Conservation (phyloP, 768 basidiomycete genomes). For the Auricularia auricula-judae region DNA sequence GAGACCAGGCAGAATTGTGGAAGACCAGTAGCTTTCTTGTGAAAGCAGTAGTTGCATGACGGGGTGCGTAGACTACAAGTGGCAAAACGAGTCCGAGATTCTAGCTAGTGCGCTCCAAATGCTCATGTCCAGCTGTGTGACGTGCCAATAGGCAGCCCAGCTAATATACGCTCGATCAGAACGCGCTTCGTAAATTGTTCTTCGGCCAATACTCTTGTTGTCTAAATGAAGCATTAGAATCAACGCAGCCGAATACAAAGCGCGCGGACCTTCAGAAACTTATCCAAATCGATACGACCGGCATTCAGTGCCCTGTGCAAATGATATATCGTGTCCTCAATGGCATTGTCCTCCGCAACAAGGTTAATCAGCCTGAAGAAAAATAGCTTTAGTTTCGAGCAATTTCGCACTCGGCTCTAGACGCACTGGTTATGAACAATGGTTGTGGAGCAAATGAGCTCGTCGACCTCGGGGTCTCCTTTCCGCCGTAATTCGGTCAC, state of each 20-base stretch:
- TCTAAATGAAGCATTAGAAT: constrained; percentile 28
- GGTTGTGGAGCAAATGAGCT: constrained; percentile 87
- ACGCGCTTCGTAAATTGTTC: constrained; percentile 98
- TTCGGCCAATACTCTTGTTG: constrained; percentile 77
- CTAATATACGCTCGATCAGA: constrained; percentile 74
- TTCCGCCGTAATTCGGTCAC: constrained; percentile 67
- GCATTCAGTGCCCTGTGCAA: constrained; percentile 86
- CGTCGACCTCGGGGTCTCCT: constrained; percentile 91
- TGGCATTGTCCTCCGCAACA: constrained; percentile 98
- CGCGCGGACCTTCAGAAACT: constrained; percentile 73
- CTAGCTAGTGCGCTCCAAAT: neutral
- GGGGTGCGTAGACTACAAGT: neutral
- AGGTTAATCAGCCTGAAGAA: constrained; percentile 73
- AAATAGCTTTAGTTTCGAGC: neutral
- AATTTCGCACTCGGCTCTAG: constrained; percentile 3
- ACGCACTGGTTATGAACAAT: constrained; percentile 96
- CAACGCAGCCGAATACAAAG: constrained; percentile 4
- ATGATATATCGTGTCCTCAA: constrained; percentile 97
- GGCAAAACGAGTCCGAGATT: neutral
- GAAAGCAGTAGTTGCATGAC: no score
- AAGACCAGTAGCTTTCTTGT: no score
- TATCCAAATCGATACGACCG: constrained; percentile 86
- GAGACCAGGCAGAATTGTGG: no score
- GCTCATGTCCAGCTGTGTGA: neutral
- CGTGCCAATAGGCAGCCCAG: constrained; percentile 12